Evolutionary conservation across 192 early-diverging fungal genomes (phyloP).

Genomic region (Coemansia sp.): DNA sequence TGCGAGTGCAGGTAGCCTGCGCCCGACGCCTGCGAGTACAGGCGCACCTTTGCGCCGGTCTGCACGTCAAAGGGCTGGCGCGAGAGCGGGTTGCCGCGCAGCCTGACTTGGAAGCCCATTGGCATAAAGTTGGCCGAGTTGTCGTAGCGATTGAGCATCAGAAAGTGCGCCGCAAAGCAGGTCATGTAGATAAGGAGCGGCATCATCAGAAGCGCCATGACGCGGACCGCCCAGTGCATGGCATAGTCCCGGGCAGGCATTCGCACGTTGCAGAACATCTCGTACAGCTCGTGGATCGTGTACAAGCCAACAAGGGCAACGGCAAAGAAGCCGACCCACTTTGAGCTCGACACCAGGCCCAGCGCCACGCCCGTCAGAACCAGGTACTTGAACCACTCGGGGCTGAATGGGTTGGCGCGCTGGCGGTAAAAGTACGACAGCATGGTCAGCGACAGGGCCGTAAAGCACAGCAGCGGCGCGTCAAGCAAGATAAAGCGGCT

Average conservation of each 20-base stretch:
- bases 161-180: slow-evolving; percentile 85
- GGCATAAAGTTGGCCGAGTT: slow-evolving; percentile 52
- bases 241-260: slow-evolving; percentile 63
- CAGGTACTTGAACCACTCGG: slow-evolving; percentile 68
- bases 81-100: slow-evolving; percentile 38
- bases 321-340: slow-evolving; percentile 97
- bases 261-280: slow-evolving; percentile 44
- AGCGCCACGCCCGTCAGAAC: slow-evolving; percentile 81
- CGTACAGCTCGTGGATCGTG: slow-evolving; percentile 41
- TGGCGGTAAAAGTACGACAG: slow-evolving; percentile 72
- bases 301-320: slow-evolving; percentile 64
- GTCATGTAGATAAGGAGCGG: slow-evolving; percentile 80
- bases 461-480: slow-evolving; percentile 73
- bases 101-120: slow-evolving; percentile 38
- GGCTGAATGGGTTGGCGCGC: slow-evolving; percentile 70
- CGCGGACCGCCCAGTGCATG: slow-evolving; percentile 82
- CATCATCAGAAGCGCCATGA: slow-evolving; percentile 73
- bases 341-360: slow-evolving; percentile 81
- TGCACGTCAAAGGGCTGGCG: slow-evolving; percentile 47
- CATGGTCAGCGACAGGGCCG: slow-evolving; percentile 59
- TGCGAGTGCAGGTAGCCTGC: slow-evolving; percentile 59
- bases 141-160: slow-evolving; percentile 65
- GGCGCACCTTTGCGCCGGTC: slow-evolving; percentile 36
- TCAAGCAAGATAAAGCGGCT: slow-evolving; percentile 73
- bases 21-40: slow-evolving; percentile 32